Evolutionary conservation across 2,329 filamentous ascomycete species (phyloP).

Genomic region (Epichloe uncinata): DNA sequence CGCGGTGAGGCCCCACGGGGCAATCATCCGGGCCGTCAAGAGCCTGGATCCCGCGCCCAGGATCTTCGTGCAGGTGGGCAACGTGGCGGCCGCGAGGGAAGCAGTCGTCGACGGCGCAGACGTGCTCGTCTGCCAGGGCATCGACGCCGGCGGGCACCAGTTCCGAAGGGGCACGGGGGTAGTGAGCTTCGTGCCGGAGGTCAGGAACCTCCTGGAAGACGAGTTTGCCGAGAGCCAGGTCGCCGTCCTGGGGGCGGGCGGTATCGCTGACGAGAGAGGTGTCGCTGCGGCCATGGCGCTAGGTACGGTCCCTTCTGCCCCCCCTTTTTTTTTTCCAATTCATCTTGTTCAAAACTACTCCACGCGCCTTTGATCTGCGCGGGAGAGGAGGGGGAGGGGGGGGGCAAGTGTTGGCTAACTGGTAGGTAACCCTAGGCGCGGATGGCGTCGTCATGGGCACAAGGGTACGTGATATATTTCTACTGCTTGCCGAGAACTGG

Average conservation of each 20-base stretch:
- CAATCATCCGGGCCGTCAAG: constrained; percentile 24
- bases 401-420: not conserved
- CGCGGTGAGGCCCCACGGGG: constrained; percentile 23
- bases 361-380: too few species aligned
- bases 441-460: constrained; percentile 32
- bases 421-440: constrained; percentile 16
- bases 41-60: constrained; percentile 21
- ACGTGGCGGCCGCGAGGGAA: constrained; percentile 38
- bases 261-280: constrained; percentile 42
- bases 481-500: not conserved
- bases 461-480: constrained; percentile 15
- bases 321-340: too few species aligned
- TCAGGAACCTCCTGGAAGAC: constrained; percentile 30
- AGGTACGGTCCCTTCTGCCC: constrained; percentile 20
- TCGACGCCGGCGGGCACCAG: constrained; percentile 53
- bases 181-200: constrained; percentile 43
- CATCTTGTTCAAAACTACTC: too few species aligned
- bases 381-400: too few species aligned
- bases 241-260: constrained; percentile 43
- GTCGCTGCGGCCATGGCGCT: constrained; percentile 41
- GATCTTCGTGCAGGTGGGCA: constrained; percentile 50
- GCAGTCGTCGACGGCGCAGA: constrained; percentile 37
- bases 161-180: constrained; percentile 39
- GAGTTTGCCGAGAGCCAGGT: constrained; percentile 22
- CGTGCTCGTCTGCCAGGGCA: constrained; percentile 48